Evolutionary conservation across 2,329 filamentous ascomycete genomes (phyloP).

Genomic region (Cryphonectria naterciae): DNA sequence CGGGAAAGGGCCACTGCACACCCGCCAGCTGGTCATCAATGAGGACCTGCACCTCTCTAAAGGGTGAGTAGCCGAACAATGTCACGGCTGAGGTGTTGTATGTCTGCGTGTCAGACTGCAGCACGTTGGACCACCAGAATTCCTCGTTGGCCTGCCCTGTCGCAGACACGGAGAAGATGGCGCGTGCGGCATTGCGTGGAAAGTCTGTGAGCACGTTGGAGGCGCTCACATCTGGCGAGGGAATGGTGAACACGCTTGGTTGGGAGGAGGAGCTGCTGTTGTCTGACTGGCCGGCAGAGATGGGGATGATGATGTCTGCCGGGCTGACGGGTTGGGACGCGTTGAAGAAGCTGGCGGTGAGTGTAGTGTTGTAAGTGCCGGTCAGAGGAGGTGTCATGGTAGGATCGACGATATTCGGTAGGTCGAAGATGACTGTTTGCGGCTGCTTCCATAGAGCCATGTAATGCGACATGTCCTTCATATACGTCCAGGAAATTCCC

Average conservation of each 20-base stretch:
- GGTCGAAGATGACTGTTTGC: slow-evolving; percentile 69
- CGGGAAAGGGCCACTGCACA: slow-evolving; percentile 78
- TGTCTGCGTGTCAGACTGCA: slow-evolving; percentile 60
- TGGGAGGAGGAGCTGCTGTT: slow-evolving; percentile 45
- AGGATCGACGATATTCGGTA: slow-evolving; percentile 64
- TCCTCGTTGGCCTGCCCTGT: slow-evolving; percentile 78
- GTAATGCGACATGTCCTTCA: slow-evolving; percentile 69
- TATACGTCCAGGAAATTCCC: slow-evolving; percentile 67
- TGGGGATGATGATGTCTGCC: slow-evolving; percentile 70
- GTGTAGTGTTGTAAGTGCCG: slow-evolving; percentile 62
- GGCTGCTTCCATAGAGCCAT: slow-evolving; percentile 59
- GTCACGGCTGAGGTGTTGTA: slow-evolving; percentile 59
- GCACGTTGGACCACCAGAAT: slow-evolving; percentile 83
- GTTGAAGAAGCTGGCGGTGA: slow-evolving; percentile 60
- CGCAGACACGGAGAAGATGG: slow-evolving; percentile 74
- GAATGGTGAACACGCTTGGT: slow-evolving; percentile 69
- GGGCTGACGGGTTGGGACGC: slow-evolving; percentile 44
- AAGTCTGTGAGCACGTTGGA: slow-evolving; percentile 58
- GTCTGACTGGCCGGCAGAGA: slow-evolving; percentile 58
- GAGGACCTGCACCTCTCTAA: slow-evolving; percentile 75
- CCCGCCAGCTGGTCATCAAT: slow-evolving; percentile 76
- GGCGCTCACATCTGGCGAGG: slow-evolving; percentile 57
- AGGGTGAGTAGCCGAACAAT: slow-evolving; percentile 71
- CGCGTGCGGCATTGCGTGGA: slow-evolving; percentile 68
- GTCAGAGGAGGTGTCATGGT: slow-evolving; percentile 45